Percentiles rank a stretch among this genome's conserved stretches.
Evolutionary conservation across 1,139 yeast species (phyloP).

Genomic region (Spencermartinsiella ligniputridi): DNA sequence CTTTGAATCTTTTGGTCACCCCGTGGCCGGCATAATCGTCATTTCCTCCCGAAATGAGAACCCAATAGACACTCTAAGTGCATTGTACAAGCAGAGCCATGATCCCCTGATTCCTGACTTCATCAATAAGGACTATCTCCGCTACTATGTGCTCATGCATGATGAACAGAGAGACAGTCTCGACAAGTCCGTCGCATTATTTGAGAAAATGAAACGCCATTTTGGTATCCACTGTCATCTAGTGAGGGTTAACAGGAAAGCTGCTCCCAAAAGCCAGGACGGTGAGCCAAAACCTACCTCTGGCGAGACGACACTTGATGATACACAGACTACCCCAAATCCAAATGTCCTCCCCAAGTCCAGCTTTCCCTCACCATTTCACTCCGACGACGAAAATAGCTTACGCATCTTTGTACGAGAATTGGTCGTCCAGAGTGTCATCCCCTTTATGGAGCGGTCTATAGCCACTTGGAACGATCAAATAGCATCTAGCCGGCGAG

Average conservation of each 20-base stretch:
- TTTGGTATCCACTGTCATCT: slow-evolving; percentile 36
- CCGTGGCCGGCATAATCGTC: slow-evolving; percentile 71
- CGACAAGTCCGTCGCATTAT: slow-evolving; percentile 29
- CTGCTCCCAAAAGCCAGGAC: not conserved
- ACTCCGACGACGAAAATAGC: slow-evolving; percentile 37
- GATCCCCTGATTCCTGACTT: slow-evolving; percentile 32
- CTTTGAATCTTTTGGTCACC: slow-evolving; percentile 88
- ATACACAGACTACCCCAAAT: not conserved
- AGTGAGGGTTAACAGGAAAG: slow-evolving; percentile 25
- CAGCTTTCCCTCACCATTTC: slow-evolving; percentile 24
- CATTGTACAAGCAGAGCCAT: slow-evolving; percentile 32
- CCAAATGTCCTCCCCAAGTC: not conserved
- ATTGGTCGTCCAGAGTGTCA: slow-evolving; percentile 50
- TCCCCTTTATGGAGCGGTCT: slow-evolving; percentile 77
- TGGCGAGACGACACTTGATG: slow-evolving; percentile 6
- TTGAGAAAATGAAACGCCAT: slow-evolving; percentile 34
- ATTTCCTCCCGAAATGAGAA: slow-evolving; percentile 46
- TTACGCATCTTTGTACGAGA: slow-evolving; percentile 48
- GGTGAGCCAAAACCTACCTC: slow-evolving; percentile 5
- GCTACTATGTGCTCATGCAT: slow-evolving; percentile 37
- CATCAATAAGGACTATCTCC: slow-evolving; percentile 35
- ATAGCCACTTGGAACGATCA: slow-evolving; percentile 77
- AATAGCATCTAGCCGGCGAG: slow-evolving; percentile 60
- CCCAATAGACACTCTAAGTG: slow-evolving; percentile 45
- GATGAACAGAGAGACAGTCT: slow-evolving; percentile 34